A percentile compares a stretch with the other conserved stretches of the same genome.
Conservation (phyloP, 192 early-diverging fungal genomes). For the Glomus cerebriforme region DNA sequence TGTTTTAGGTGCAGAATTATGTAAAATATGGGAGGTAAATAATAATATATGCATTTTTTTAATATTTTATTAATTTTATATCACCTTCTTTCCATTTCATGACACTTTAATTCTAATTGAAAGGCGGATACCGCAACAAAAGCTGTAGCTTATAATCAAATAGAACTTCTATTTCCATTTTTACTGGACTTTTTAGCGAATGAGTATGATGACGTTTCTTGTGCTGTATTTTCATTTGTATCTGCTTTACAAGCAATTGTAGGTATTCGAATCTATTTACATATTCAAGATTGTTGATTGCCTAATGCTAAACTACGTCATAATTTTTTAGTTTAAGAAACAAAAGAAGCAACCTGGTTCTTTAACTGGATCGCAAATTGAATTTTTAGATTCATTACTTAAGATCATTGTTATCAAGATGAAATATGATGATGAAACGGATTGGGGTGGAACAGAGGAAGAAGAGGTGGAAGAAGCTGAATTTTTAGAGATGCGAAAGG, state of each 20-base stretch:
- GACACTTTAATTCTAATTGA: constrained; percentile 32
- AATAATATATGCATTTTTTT: not conserved
- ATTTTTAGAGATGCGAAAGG: constrained; percentile 72
- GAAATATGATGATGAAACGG: constrained; percentile 87
- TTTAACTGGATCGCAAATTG: constrained; percentile 49
- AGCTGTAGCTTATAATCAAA: constrained; percentile 59
- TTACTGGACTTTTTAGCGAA: constrained; percentile 78
- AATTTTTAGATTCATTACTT: constrained; percentile 58
- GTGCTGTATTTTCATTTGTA: constrained; percentile 76
- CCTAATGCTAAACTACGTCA: not conserved
- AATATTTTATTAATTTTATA: not conserved
- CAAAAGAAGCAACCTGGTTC: constrained; percentile 52
- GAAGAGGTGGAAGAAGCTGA: constrained; percentile 77
- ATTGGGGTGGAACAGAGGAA: constrained; percentile 69
- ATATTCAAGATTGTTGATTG: not conserved
- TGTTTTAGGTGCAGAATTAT: constrained; percentile 71
- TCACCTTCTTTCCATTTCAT: too few relatives aligned
- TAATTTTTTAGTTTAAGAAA: constrained; percentile 50
- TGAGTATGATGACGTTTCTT: constrained; percentile 82
- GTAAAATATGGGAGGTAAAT: constrained; percentile 59
- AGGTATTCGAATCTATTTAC: constrained; percentile 43
- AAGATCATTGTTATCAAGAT: constrained; percentile 79
- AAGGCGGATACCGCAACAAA: constrained; percentile 43
- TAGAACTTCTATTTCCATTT: constrained; percentile 77
- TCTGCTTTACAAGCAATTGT: constrained; percentile 68